Conservation (phyloP, 305 asterid species). For the Nicotiana rustica region DNA sequence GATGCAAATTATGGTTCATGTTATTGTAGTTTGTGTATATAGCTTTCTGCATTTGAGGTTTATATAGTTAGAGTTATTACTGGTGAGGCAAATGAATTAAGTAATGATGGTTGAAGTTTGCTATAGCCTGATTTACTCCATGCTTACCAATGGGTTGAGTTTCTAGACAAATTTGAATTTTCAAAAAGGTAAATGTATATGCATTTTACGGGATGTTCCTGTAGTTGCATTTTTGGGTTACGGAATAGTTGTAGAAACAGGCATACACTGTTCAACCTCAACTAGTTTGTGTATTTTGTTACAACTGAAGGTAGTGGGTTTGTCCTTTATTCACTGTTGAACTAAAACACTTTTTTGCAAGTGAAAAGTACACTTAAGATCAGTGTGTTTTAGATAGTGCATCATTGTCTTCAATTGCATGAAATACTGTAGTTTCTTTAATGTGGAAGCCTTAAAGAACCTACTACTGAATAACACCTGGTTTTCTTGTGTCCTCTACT, state of each 20-base stretch:
- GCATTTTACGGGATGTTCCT: not conserved
- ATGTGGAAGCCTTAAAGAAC: not conserved
- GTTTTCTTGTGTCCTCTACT: not conserved
- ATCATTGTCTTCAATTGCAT: constrained; percentile 1
- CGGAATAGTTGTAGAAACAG: not conserved
- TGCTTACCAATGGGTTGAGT: not conserved
- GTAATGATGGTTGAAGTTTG: not conserved
- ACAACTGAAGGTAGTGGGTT: not conserved
- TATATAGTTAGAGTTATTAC: not conserved
- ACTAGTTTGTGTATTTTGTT: not conserved
- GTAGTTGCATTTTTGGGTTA: not conserved
- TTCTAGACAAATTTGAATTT: not conserved
- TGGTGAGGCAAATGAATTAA: not conserved
- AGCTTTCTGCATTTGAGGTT: not conserved
- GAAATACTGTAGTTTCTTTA: not conserved
- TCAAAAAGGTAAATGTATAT: constrained; percentile 6
- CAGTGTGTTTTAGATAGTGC: not conserved
- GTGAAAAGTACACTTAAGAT: constrained; percentile 25
- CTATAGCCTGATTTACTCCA: not conserved
- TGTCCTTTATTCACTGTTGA: not conserved
- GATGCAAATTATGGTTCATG: not conserved
- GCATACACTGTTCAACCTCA: not conserved
- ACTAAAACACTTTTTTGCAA: not conserved
- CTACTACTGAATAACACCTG: constrained; percentile 13
- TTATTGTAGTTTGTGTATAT: not conserved